Conservation (phyloP, 2,329 filamentous ascomycete species). For the Cladophialophora exuberans region DNA sequence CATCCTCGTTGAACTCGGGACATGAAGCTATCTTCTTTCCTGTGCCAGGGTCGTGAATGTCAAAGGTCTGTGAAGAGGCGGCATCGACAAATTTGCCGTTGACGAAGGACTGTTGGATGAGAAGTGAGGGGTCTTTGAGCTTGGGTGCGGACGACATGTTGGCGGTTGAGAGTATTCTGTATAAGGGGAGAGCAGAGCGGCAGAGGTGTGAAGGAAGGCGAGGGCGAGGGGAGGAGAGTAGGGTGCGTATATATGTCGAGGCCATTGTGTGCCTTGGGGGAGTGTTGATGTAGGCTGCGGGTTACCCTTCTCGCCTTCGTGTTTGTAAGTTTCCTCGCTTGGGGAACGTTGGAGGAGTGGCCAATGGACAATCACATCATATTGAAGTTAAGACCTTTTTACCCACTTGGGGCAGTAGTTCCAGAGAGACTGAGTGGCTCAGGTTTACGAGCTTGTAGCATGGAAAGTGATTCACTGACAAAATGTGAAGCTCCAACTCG, state of each 20-base stretch:
- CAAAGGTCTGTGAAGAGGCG: conserved; percentile 86
- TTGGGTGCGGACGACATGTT: conserved; percentile 34
- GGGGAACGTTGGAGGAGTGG: not conserved
- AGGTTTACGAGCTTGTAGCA: not conserved
- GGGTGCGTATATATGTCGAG: conserved; percentile 23
- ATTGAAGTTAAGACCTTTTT: not conserved
- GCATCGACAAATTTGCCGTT: conserved; percentile 92
- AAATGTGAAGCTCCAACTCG: not conserved
- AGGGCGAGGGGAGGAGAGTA: conserved; percentile 24
- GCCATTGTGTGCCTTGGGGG: conserved; percentile 17
- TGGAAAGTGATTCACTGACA: conserved; percentile 1
- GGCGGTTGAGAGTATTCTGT: conserved; percentile 29
- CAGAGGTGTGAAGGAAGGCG: conserved; percentile 18
- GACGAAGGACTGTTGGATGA: conserved; percentile 84
- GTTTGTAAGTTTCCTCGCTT: not conserved
- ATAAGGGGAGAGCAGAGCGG: conserved; percentile 13
- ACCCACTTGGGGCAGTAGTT: conserved; percentile 7
- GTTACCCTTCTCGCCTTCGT: not conserved
- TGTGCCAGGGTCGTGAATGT: conserved; percentile 83
- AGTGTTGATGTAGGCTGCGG: not conserved
- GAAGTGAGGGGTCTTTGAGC: conserved; percentile 77
- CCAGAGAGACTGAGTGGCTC: not conserved
- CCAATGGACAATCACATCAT: conserved; percentile 5
- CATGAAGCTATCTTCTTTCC: conserved; percentile 78
- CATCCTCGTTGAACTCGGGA: conserved; percentile 76